phyloP scores from a whole-genome alignment of 495 filamentous ascomycete genomes.

The Podospora didyma region DNA sequence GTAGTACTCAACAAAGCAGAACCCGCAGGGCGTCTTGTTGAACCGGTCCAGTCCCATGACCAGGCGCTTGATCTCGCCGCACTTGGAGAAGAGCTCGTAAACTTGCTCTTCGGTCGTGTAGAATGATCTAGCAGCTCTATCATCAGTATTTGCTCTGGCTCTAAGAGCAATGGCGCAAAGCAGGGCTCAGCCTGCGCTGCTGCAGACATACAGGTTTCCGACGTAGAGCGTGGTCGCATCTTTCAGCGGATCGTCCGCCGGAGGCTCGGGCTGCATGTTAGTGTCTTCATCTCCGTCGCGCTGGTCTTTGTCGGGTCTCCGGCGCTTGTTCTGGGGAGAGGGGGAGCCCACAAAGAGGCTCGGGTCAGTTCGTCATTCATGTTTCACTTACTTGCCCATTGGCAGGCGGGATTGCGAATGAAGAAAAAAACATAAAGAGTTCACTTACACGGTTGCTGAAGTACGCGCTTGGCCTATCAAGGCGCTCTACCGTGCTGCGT shows the following conservation, averaged over 20 bases:
- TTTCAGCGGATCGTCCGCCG: conserved; percentile 65
- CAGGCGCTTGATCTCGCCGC: conserved; percentile 93
- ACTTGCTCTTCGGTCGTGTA: conserved; percentile 99
- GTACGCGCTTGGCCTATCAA: conserved; percentile 88
- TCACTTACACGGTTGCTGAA: conserved; percentile 66
- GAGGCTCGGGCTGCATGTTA: conserved; percentile 47
- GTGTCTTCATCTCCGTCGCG: conserved; percentile 50
- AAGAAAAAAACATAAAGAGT: neutral
- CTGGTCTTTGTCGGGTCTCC: conserved; percentile 59
- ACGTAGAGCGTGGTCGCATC: conserved; percentile 95
- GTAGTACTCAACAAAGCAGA: conserved; percentile 99
- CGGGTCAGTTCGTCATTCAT: no score
- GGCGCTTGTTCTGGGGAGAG: conserved; percentile 51
- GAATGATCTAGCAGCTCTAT: conserved; percentile 79
- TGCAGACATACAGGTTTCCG: conserved; percentile 85
- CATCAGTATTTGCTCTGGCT: no score
- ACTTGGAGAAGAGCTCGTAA: conserved; percentile 95
- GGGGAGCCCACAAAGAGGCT: no score
- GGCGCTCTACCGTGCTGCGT: conserved; percentile 72
- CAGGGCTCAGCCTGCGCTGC: no score
- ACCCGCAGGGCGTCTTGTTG: conserved; percentile 96
- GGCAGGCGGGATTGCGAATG: no score
- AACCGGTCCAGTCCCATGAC: conserved; percentile 98
- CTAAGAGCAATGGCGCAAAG: no score
- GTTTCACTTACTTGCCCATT: no score